Evolutionary conservation across 441 rosid species (phyloP).

Genomic region (Adansonia grandidieri): DNA sequence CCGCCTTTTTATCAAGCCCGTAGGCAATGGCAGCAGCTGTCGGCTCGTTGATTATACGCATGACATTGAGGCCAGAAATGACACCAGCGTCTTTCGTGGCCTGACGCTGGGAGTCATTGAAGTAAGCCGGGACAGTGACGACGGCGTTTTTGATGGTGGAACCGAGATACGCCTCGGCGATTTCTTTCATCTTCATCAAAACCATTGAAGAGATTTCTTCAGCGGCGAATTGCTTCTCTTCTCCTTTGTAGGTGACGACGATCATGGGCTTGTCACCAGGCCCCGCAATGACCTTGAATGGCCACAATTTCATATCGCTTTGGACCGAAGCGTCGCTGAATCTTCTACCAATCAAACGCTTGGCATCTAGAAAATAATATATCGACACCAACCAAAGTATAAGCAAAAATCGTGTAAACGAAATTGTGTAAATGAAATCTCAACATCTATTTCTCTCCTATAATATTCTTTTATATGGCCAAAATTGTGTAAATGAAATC

Average conservation of each 20-base stretch:
- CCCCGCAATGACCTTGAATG: slow-evolving; percentile 69
- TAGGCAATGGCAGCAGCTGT: slow-evolving; percentile 79
- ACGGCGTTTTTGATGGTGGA: slow-evolving; percentile 60
- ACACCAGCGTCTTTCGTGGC: slow-evolving; percentile 77
- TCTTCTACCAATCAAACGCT: slow-evolving; percentile 78
- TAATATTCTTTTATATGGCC: neutral
- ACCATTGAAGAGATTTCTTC: slow-evolving; percentile 71
- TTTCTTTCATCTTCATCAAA: slow-evolving; percentile 66
- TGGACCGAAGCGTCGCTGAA: slow-evolving; percentile 61
- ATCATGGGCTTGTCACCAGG: slow-evolving; percentile 77
- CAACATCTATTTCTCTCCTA: neutral
- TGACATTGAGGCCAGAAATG: slow-evolving; percentile 67
- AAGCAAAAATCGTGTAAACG: neutral
- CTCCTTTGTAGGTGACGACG: slow-evolving; percentile 60
- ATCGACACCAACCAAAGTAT: neutral
- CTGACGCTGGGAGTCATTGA: slow-evolving; percentile 76
- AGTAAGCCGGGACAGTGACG: slow-evolving; percentile 69
- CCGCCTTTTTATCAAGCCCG: slow-evolving; percentile 71
- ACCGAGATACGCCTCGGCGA: slow-evolving; percentile 72
- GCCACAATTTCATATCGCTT: slow-evolving; percentile 71
- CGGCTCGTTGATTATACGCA: slow-evolving; percentile 74
- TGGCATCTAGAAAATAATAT: slow-evolving; percentile 52
- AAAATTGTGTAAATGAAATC: neutral
- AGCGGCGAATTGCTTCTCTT: slow-evolving; percentile 56
- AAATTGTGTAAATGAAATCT: no score